phyloP scores from a whole-genome alignment of 1,284 basidiomycete genomes.

The Fomitopsis palustris region DNA sequence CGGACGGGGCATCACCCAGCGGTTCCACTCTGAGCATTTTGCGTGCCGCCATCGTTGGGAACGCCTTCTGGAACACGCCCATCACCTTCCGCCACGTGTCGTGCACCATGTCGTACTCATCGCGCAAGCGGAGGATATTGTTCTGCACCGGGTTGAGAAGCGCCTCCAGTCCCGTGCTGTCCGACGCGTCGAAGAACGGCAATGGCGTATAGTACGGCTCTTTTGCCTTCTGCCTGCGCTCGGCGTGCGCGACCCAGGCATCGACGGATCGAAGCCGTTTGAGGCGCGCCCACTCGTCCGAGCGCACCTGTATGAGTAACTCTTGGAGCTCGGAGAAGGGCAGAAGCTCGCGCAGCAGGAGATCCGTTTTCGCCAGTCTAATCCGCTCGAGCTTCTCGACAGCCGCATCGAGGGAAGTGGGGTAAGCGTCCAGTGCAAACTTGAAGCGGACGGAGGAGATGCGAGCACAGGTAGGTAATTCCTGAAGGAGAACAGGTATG shows the following conservation, averaged over 20 bases:
- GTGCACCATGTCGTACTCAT: not conserved
- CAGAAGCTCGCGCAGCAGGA: not conserved
- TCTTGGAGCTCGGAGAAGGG: not conserved
- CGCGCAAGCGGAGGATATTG: not conserved
- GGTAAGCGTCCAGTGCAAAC: not conserved
- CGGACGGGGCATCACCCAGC: not conserved
- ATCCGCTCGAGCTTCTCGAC: not conserved
- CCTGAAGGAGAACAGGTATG: not conserved
- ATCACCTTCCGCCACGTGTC: not conserved
- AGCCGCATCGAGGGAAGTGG: not conserved
- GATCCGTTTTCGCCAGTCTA: not conserved
- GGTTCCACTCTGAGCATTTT: not conserved
- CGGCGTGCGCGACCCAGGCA: not conserved
- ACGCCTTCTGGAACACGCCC: not conserved
- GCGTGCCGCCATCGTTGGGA: not conserved
- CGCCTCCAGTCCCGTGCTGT: not conserved
- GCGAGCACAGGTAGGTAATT: not conserved
- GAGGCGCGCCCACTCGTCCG: not conserved
- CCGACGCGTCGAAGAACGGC: not conserved
- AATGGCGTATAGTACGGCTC: not conserved
- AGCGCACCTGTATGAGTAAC: not conserved
- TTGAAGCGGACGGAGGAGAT: not conserved
- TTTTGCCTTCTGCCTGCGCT: not conserved
- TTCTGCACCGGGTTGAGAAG: not conserved
- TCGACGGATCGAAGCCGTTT: not conserved